Evolutionary conservation across 148 eudicot species (phyloP).

Genomic region (Rhododendron ferrugineum): DNA sequence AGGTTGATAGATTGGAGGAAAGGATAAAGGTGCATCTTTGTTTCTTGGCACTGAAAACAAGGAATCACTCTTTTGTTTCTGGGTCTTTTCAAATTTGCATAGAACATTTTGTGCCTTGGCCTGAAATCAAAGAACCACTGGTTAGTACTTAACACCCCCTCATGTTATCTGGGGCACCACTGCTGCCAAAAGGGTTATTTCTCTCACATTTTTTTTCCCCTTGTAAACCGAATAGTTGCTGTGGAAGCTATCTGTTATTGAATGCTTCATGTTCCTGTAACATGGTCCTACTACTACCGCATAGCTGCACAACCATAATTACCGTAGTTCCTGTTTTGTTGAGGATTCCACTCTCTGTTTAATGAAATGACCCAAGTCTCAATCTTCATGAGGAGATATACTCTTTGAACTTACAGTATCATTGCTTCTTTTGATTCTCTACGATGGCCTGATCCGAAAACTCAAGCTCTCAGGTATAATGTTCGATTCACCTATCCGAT

Average conservation of each 20-base stretch:
- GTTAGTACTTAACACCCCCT: not conserved
- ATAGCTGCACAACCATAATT: not conserved
- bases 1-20: not conserved
- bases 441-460: not conserved
- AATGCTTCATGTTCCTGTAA: not conserved
- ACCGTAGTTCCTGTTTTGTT: not conserved
- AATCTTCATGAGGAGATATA: not conserved
- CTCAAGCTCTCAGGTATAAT: not conserved
- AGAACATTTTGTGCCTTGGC: conserved; percentile 23
- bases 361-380: not conserved
- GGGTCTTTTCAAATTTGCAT: not conserved
- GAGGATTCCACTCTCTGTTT: not conserved
- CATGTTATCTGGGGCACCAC: not conserved
- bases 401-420: not conserved
- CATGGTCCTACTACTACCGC: not conserved
- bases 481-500: not conserved
- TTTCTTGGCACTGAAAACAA: conserved; percentile 18
- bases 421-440: not conserved
- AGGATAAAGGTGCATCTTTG: conserved; percentile 19
- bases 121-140: conserved; percentile 25
- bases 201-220: not conserved
- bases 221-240: not conserved
- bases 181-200: not conserved
- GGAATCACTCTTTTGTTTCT: conserved; percentile 22
- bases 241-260: not conserved